Evolutionary conservation across 2,329 filamentous ascomycete genomes (phyloP).

Genomic region (Fusarium drepaniforme): DNA sequence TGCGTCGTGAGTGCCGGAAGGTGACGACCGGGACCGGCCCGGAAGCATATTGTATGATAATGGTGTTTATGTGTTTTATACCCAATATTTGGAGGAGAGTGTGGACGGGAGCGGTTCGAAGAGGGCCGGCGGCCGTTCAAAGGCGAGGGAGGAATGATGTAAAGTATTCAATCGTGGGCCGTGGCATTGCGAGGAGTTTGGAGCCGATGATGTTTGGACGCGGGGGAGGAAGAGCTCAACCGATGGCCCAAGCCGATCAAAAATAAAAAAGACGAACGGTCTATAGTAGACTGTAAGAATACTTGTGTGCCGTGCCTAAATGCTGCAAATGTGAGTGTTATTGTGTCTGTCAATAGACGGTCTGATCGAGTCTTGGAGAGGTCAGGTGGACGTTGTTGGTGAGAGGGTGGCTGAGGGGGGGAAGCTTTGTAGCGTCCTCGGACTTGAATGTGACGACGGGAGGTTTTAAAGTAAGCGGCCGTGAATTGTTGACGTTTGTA

Average conservation of each 20-base stretch:
- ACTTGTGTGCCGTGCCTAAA: not conserved
- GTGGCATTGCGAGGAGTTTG: conserved; percentile 54
- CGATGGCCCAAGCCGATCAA: conserved; percentile 41
- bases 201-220: conserved; percentile 45
- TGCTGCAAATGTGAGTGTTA: conserved; percentile 2
- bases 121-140: conserved; percentile 8
- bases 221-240: conserved; percentile 42
- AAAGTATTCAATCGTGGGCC: conserved; percentile 44
- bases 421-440: conserved; percentile 22
- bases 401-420: conserved; percentile 32
- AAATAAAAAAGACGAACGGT: conserved; percentile 38
- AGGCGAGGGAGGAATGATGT: conserved; percentile 25
- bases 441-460: conserved; percentile 6
- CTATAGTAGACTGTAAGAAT: conserved; percentile 29
- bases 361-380: not conserved
- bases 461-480: not conserved
- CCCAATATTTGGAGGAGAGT: conserved; percentile 36
- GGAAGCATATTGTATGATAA: conserved; percentile 42
- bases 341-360: not conserved
- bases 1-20: conserved; percentile 6
- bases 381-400: conserved; percentile 23
- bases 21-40: not conserved
- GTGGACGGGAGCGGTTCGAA: conserved; percentile 24
- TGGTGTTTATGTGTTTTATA: conserved; percentile 43
- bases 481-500: not conserved